Base-by-base conservation (phyloP, 164 flowering plant species). In the Chimonanthus praecox region DNA sequence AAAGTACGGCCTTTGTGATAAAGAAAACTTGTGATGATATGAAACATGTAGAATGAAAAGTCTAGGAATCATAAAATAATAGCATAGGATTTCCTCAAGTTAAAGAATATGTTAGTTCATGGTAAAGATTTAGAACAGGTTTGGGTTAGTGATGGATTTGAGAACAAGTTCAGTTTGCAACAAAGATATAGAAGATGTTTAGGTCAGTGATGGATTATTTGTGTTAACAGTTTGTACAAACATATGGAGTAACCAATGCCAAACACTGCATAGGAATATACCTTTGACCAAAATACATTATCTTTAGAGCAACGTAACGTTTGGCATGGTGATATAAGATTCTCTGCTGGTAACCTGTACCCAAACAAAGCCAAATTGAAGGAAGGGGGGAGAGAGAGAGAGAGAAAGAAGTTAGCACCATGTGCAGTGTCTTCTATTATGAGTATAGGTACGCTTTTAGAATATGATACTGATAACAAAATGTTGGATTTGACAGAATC, bases 201-300 rank as follows among this genome's bases (percentile, higher is more conserved):
- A 54, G 16, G 15, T 10, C 33, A 33, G 33, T 33, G 33, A 33
- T 33, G 33, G 33, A 33, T 33, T 33, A 33, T 33, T 33, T 33
- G 33, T 7, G 60, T 51, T 11, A 54, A 16, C 15, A 54, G n/a
- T 10, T 16, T 54, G 60, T 54, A 4, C 60, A 54, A 33, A 54
- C 13, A 54, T 4, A 54, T 54, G 16, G 10, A 54, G 15, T 54
- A 54, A 54, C 60, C 11, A 54, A 10, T 13, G 60, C 7, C 9
- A 16, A 13, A 20, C 74, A 47, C 44, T 47, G 47, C 6, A 11
- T 33, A 64, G 64, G 48, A 72, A 64, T 11, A 49, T 83, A 93
- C 98, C 98, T 90, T 72, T 81, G 83, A 71, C 98, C 98, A 81
- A 94, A 94, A 78, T 94, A 94, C 97, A 94, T 90, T 66, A 94